These are phyloP conservation scores for Magnaporthiopsis incrustans DNA, from an alignment of 2,329 filamentous ascomycete genomes.

Conservation along the genomic window DNA sequence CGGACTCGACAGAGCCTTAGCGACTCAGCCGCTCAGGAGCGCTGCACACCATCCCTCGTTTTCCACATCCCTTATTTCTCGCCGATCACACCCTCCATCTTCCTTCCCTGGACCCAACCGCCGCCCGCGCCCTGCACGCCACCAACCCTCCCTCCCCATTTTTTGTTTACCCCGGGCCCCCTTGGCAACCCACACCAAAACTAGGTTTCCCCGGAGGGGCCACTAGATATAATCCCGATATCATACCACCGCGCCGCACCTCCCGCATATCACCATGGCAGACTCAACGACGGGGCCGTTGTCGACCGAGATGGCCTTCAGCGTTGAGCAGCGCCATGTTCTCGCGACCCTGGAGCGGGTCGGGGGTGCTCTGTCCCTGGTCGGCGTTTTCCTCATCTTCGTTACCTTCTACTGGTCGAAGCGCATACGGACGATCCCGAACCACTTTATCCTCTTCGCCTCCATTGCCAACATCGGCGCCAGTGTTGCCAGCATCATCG, in stretches of 20 bases:
- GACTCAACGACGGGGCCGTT: neutral
- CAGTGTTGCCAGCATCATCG: conserved; percentile 62
- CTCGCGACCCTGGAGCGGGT: conserved; percentile 43
- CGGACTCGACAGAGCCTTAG: neutral
- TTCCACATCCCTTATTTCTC: neutral
- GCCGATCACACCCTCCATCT: neutral
- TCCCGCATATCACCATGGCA: neutral
- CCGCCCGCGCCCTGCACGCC: neutral
- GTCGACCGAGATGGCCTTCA: conserved; percentile 16
- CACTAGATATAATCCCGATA: neutral
- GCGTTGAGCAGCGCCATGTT: conserved; percentile 27
- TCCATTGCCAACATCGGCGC: conserved; percentile 52
- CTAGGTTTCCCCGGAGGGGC: neutral
- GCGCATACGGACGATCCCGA: conserved; percentile 48
- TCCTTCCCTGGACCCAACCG: neutral
- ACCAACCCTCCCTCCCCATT: neutral
- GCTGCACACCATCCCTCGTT: neutral
- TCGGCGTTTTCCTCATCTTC: conserved; percentile 43
- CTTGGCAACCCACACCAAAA: neutral
- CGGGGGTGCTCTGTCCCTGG: conserved; percentile 44
- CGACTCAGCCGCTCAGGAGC: neutral
- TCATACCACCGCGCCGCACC: neutral
- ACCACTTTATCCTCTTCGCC: conserved; percentile 54
- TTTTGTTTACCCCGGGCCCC: neutral
- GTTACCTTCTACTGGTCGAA: conserved; percentile 42